These are phyloP conservation scores for Logfia minima DNA, from an alignment of 129 eudicot genomes.

Conservation along the genomic window DNA sequence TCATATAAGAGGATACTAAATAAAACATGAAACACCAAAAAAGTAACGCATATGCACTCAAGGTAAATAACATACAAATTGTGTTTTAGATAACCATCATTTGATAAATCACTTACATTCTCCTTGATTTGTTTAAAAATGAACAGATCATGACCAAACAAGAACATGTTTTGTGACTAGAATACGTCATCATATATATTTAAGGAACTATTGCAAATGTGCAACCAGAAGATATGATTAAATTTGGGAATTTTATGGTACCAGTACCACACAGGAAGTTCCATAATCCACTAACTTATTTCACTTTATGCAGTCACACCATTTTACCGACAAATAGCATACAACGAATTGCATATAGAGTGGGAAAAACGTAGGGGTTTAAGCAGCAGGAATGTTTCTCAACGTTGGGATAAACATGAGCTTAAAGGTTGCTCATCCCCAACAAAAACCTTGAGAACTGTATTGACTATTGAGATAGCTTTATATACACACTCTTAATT, in stretches of 20 bases:
- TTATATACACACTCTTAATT: background rate
- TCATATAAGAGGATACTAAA: conserved; percentile 7
- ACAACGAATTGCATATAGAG: background rate
- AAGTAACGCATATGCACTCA: background rate
- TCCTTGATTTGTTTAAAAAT: conserved; percentile 1
- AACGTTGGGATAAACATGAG: background rate
- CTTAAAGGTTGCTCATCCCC: background rate
- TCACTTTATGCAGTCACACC: background rate
- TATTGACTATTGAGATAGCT: background rate
- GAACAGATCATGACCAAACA: background rate
- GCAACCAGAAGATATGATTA: background rate
- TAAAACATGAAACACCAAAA: conserved; percentile 1
- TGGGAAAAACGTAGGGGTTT: background rate
- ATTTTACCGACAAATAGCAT: conserved; percentile 13
- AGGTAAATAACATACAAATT: conserved; percentile 7
- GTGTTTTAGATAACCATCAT: background rate
- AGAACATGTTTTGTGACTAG: conserved; percentile 1
- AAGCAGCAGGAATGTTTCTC: background rate
- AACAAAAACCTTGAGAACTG: background rate
- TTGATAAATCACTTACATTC: background rate
- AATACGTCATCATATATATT: background rate
- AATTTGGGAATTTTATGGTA: conserved; percentile 17
- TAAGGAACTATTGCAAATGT: conserved; percentile 1
- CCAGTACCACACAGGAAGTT: conserved; percentile 3
- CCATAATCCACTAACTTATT: conserved; percentile 16